Evolutionary conservation across 805 yeast genomes (phyloP).

Genomic region (Ogataea kodamae): DNA sequence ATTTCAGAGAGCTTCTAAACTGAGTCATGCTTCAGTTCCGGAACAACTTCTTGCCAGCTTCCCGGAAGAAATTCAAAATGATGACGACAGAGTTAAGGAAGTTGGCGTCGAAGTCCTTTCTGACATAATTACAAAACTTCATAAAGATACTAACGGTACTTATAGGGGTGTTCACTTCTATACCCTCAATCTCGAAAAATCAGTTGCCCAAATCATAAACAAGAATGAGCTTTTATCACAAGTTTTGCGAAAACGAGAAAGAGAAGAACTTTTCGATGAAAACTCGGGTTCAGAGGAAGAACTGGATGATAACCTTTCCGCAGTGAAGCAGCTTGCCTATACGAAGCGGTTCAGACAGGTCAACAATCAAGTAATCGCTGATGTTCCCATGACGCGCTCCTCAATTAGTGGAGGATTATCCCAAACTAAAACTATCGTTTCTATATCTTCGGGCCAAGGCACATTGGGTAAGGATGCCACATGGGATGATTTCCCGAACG

Average conservation of each 20-base stretch:
- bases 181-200: conserved; percentile 86
- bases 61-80: conserved; percentile 55
- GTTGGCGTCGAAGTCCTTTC: conserved; percentile 75
- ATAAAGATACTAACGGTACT: conserved; percentile 49
- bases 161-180: conserved; percentile 89
- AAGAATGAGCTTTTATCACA: conserved; percentile 51
- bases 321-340: conserved; percentile 38
- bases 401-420: conserved; percentile 21
- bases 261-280: conserved; percentile 33
- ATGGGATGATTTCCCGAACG: conserved; percentile 97
- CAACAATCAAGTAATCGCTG: conserved; percentile 31
- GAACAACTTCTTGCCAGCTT: conserved; percentile 46
- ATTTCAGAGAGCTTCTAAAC: conserved; percentile 82
- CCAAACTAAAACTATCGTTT: conserved; percentile 57
- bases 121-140: conserved; percentile 58
- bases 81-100: conserved; percentile 76
- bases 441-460: conserved; percentile 82
- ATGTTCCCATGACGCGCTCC: conserved; percentile 16
- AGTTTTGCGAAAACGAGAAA: conserved; percentile 39
- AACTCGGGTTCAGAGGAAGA: conserved; percentile 33
- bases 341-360: conserved; percentile 31
- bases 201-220: conserved; percentile 80
- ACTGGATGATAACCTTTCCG: conserved; percentile 23
- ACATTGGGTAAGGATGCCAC: conserved; percentile 83
- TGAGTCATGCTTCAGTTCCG: conserved; percentile 86